phyloP scores from a whole-genome alignment of 2,329 filamentous ascomycete genomes.

The Calonectria pseudoturangicola region DNA sequence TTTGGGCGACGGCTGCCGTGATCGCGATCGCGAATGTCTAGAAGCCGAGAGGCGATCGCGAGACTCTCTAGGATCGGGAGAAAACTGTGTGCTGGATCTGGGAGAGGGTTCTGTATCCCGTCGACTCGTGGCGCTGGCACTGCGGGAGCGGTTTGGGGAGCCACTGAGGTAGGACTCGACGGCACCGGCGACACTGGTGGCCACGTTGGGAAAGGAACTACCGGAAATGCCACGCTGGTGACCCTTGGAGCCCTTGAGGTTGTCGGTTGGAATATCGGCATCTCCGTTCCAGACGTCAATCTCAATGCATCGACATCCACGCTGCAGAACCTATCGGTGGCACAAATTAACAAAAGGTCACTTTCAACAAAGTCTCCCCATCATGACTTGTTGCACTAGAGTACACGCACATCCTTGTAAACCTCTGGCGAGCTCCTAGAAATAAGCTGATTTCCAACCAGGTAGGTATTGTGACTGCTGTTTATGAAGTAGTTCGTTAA shows the following conservation, averaged over 20 bases:
- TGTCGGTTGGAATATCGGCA: conserved; percentile 59
- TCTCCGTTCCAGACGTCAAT: conserved; percentile 95
- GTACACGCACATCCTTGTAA: conserved; percentile 80
- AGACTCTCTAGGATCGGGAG: conserved; percentile 58
- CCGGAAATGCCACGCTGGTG: conserved; percentile 70
- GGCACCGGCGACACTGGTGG: conserved; percentile 63
- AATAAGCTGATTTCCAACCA: conserved; percentile 89
- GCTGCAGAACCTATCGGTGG: conserved; percentile 76
- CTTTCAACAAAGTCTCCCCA: neutral
- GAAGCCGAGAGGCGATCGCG: conserved; percentile 59
- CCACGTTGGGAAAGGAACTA: conserved; percentile 67
- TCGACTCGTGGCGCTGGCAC: conserved; percentile 62
- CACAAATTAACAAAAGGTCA: conserved; percentile 1
- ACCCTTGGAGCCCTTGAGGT: conserved; percentile 63
- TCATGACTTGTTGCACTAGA: neutral
- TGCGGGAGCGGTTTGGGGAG: conserved; percentile 60
- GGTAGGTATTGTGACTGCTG: conserved; percentile 95
- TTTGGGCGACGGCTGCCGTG: conserved; percentile 58
- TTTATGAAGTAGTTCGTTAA: conserved; percentile 95
- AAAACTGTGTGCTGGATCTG: conserved; percentile 55
- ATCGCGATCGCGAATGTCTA: conserved; percentile 48
- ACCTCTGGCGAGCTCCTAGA: conserved; percentile 85
- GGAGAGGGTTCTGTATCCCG: conserved; percentile 57
- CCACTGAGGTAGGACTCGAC: conserved; percentile 59
- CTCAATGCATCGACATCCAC: conserved; percentile 92